phyloP scores from a whole-genome alignment of 2,329 filamentous ascomycete genomes.

The Ophiostoma sp. region DNA sequence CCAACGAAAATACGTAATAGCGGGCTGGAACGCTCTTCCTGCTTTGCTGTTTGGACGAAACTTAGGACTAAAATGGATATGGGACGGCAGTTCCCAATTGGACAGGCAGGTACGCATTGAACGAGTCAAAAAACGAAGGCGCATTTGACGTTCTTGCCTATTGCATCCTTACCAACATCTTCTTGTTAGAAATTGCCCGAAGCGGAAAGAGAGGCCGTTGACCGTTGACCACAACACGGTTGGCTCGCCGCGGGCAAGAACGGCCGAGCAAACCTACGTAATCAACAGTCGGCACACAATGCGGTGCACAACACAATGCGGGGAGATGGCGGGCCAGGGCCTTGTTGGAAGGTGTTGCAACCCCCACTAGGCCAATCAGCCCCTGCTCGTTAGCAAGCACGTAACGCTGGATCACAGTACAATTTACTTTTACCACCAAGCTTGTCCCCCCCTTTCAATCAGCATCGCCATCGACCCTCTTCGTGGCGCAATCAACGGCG shows the following conservation, averaged over 20 bases:
- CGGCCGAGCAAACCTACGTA: not conserved
- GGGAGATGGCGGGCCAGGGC: not conserved
- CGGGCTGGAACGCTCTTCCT: not conserved
- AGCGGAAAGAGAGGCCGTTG: constrained; percentile 1
- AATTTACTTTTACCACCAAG: not conserved
- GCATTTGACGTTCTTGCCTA: not conserved
- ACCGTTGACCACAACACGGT: not conserved
- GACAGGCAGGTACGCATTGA: not conserved
- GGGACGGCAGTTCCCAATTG: not conserved
- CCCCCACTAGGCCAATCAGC: constrained; percentile 26
- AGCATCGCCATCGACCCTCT: constrained; percentile 24
- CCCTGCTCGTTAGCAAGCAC: constrained; percentile 27
- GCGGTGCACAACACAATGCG: not conserved
- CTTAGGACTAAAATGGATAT: not conserved
- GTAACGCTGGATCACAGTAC: constrained; percentile 1
- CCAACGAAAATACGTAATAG: constrained; percentile 26
- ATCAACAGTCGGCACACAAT: not conserved
- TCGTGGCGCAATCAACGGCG: constrained; percentile 24
- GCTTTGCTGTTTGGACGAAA: not conserved
- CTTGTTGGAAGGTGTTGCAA: not conserved
- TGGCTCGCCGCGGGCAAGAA: not conserved
- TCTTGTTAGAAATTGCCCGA: not conserved
- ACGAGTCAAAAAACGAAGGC: not conserved
- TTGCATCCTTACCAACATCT: not conserved
- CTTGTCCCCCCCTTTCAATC: not conserved